phyloP scores from a whole-genome alignment of 352 stramenopile genomes.

The Phytophthora cajani region DNA sequence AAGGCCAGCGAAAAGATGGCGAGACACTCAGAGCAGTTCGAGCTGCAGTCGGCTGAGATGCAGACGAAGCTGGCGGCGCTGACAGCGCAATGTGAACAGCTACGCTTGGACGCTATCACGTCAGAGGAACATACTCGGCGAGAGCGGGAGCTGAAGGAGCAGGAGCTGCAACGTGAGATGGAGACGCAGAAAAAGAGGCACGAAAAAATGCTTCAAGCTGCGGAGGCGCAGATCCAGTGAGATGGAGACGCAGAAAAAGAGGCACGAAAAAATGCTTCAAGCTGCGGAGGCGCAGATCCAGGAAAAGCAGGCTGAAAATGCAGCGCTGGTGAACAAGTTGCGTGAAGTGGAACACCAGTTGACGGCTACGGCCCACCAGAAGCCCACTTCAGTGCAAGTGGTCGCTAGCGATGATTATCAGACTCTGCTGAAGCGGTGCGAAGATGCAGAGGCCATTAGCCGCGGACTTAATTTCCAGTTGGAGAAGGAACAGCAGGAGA shows the following conservation, averaged over 20 bases:
- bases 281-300: conserved; percentile 18
- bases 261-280: conserved; percentile 35
- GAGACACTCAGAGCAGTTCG: conserved; percentile 68
- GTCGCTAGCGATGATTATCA: conserved; percentile 64
- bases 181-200: conserved; percentile 41
- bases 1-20: conserved; percentile 82
- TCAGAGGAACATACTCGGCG: conserved; percentile 32
- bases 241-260: conserved; percentile 40
- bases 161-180: conserved; percentile 48
- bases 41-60: conserved; percentile 54
- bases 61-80: conserved; percentile 48
- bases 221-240: conserved; percentile 17
- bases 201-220: conserved; percentile 32
- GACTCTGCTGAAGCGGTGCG: conserved; percentile 54
- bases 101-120: conserved; percentile 34
- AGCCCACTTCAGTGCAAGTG: conserved; percentile 36
- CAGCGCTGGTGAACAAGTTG: conserved; percentile 48
- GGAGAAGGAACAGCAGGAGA: conserved; percentile 79
- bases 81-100: conserved; percentile 41
- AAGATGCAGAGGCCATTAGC: conserved; percentile 75
- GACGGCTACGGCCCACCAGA: conserved; percentile 15
- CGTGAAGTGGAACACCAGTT: conserved; percentile 52
- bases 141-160: conserved; percentile 46
- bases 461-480: conserved; percentile 75
- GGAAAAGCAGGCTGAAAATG: conserved; percentile 33